Evolutionary conservation across 805 yeast species (phyloP).

Genomic region (Geotrichum ghanense): DNA sequence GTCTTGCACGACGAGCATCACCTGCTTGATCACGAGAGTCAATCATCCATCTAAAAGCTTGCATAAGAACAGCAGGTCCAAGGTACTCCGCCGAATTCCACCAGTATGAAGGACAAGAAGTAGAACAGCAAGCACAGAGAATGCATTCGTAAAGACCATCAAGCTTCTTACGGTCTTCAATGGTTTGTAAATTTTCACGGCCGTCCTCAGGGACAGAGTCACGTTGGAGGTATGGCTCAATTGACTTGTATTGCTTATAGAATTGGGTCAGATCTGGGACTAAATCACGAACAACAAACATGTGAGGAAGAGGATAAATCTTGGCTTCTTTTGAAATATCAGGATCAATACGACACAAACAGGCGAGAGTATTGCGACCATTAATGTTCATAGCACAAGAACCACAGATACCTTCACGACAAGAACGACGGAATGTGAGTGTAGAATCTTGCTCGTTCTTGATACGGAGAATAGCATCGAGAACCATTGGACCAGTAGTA

Average conservation of each 20-base stretch:
- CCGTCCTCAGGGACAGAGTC: constrained; percentile 74
- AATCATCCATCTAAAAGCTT: constrained; percentile 97
- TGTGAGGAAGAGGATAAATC: constrained; percentile 95
- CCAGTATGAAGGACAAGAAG: constrained; percentile 99
- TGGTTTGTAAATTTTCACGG: constrained; percentile 80
- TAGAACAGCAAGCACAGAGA: constrained; percentile 96
- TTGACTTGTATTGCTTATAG: constrained; percentile 96
- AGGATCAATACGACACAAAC: constrained; percentile 86
- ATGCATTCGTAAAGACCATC: constrained; percentile 98
- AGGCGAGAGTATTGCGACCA: constrained; percentile 93
- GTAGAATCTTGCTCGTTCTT: constrained; percentile 96
- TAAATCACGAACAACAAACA: constrained; percentile 93
- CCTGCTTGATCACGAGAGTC: constrained; percentile 95
- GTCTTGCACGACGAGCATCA: constrained; percentile 66
- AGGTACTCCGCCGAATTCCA: constrained; percentile 98
- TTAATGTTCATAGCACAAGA: constrained; percentile 99
- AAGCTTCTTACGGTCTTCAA: constrained; percentile 88
- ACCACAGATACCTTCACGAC: constrained; percentile 99
- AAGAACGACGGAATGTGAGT: constrained; percentile 91
- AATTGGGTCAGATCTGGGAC: constrained; percentile 97
- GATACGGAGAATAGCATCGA: constrained; percentile 88
- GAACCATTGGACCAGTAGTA: constrained; percentile 94
- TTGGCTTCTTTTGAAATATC: constrained; percentile 64
- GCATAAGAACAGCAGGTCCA: constrained; percentile 98
- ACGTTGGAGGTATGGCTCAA: constrained; percentile 93